A percentile compares a stretch with the other conserved stretches of the same genome.
Evolutionary conservation across 768 basidiomycete species (phyloP).

Genomic region (Leccinum fibrillosum): DNA sequence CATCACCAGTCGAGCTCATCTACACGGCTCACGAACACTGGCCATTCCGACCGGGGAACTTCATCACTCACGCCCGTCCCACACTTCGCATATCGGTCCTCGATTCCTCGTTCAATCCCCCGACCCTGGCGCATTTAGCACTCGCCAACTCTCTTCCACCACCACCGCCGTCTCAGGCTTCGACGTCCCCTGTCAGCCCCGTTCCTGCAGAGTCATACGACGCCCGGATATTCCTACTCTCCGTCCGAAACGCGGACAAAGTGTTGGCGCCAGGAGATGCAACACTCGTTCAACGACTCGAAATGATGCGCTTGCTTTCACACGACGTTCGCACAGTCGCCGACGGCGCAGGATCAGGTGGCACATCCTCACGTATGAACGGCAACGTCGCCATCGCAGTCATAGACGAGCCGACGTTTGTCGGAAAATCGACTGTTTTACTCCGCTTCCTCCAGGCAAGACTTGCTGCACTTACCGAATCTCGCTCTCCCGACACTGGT

Average conservation of each 20-base stretch:
- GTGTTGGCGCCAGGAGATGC: slow-evolving; percentile 65
- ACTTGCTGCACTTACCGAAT: slow-evolving; percentile 9
- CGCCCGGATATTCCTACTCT: slow-evolving; percentile 75
- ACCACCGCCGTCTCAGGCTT: slow-evolving; percentile 8
- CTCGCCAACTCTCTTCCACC: slow-evolving; percentile 49
- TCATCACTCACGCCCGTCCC: slow-evolving; percentile 2
- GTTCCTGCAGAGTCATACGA: slow-evolving; percentile 44
- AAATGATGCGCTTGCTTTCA: slow-evolving; percentile 82
- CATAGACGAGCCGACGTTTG: slow-evolving; percentile 86
- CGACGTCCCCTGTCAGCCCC: not conserved
- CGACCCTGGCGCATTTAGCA: slow-evolving; percentile 79
- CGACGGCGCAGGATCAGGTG: not conserved
- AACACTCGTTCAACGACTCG: slow-evolving; percentile 70
- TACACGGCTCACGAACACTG: slow-evolving; percentile 59
- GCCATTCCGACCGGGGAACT: slow-evolving; percentile 47
- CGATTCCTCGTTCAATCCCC: slow-evolving; percentile 93
- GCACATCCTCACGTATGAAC: slow-evolving; percentile 2
- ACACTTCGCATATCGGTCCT: slow-evolving; percentile 65
- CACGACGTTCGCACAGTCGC: slow-evolving; percentile 34
- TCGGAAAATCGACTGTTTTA: slow-evolving; percentile 68
- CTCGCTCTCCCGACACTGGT: not conserved
- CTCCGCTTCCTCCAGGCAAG: slow-evolving; percentile 44
- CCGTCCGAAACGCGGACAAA: slow-evolving; percentile 88
- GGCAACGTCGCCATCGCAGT: slow-evolving; percentile 72
- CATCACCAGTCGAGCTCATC: slow-evolving; percentile 54